Percentiles rank a stretch among this genome's conserved stretches.
Conservation (phyloP, 805 yeast species). For the Zygotorulaspora sp. region DNA sequence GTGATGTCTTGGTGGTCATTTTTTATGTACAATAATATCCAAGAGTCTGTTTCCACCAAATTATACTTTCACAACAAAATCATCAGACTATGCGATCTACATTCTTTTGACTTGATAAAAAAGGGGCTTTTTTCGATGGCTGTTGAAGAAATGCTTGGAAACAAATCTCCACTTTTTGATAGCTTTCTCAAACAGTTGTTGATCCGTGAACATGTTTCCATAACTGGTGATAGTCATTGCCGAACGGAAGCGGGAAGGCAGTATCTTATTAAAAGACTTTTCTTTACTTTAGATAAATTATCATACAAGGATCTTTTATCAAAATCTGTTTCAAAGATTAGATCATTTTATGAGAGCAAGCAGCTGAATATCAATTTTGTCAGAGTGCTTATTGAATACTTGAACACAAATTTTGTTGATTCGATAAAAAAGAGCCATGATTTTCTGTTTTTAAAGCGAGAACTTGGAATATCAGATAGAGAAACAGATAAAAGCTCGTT, state of each 20-base stretch:
- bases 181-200: slow-evolving; percentile 18
- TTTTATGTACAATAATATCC: slow-evolving; percentile 23
- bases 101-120: slow-evolving; percentile 23
- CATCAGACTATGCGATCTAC: slow-evolving; percentile 22
- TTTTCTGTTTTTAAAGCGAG: slow-evolving; percentile 25
- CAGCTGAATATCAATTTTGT: slow-evolving; percentile 3
- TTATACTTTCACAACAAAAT: slow-evolving; percentile 20
- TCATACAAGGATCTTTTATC: slow-evolving; percentile 15
- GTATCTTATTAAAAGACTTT: slow-evolving; percentile 13
- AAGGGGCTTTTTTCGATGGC: slow-evolving; percentile 19
- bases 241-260: slow-evolving; percentile 6
- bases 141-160: slow-evolving; percentile 11
- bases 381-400: slow-evolving; percentile 12
- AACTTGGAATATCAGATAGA: slow-evolving; percentile 26
- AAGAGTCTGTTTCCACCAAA: slow-evolving; percentile 10
- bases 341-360: slow-evolving; percentile 8
- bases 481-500: slow-evolving; percentile 29
- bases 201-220: slow-evolving; percentile 16
- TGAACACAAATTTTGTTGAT: slow-evolving; percentile 24
- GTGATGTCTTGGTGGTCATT: slow-evolving; percentile 34
- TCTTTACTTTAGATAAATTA: slow-evolving; percentile 14
- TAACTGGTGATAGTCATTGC: slow-evolving; percentile 2
- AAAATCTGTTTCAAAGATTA: slow-evolving; percentile 13
- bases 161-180: slow-evolving; percentile 9
- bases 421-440: slow-evolving; percentile 19